Evolutionary conservation across 345 rosid genomes (phyloP).

Genomic region (Populus pruinosa): DNA sequence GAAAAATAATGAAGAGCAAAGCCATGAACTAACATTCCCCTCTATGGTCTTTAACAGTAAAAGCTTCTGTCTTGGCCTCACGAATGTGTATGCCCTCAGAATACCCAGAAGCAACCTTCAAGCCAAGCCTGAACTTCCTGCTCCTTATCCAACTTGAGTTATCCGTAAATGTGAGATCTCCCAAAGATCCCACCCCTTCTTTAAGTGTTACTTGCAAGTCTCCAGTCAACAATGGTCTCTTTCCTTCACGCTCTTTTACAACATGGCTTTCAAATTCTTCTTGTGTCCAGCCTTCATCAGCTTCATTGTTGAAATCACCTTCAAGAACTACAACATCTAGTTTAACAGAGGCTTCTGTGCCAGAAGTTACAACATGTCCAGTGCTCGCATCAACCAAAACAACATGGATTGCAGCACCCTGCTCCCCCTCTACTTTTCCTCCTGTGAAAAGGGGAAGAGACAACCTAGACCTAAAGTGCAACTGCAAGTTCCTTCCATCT

Average conservation of each 20-base stretch:
- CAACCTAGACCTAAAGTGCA: constrained; percentile 78
- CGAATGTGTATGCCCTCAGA: constrained; percentile 78
- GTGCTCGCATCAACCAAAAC: constrained; percentile 66
- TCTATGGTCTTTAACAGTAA: constrained; percentile 92
- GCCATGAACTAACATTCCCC: constrained; percentile 69
- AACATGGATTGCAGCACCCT: constrained; percentile 88
- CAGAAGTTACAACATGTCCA: constrained; percentile 69
- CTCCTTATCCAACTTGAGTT: constrained; percentile 99
- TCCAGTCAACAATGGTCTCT: constrained; percentile 86
- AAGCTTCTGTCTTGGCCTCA: constrained; percentile 98
- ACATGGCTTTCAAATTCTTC: constrained; percentile 93
- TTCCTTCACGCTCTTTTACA: constrained; percentile 93
- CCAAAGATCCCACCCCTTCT: constrained; percentile 95
- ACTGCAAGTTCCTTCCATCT: constrained; percentile 68
- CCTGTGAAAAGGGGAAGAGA: constrained; percentile 98
- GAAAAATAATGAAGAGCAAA: background rate
- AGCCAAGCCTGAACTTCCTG: constrained; percentile 91
- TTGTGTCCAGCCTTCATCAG: constrained; percentile 86
- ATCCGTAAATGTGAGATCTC: constrained; percentile 87
- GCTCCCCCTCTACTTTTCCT: constrained; percentile 98
- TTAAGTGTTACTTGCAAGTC: constrained; percentile 84
- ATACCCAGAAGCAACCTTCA: constrained; percentile 68
- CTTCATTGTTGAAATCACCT: constrained; percentile 90
- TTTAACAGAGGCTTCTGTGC: constrained; percentile 74
- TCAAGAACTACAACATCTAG: constrained; percentile 91